Evolutionary conservation across 805 yeast species (phyloP), one percentile per base, ranked within the genome.

Genomic region (Kodamaea laetipori): DNA sequence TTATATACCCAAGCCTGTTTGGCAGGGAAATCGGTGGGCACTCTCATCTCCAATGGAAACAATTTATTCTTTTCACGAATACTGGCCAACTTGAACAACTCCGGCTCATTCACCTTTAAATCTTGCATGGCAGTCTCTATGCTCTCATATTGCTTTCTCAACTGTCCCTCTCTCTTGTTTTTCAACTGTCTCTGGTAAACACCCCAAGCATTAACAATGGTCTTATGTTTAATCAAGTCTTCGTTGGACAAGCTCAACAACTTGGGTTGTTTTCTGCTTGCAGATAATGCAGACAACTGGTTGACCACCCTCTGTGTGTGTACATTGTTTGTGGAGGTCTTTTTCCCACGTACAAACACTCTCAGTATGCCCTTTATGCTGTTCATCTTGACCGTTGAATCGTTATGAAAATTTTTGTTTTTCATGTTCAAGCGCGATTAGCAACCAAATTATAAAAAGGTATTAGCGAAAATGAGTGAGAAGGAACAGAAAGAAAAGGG

Each of bases 11-110:
- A 90, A 13, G 86, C 73, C 47, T 77, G 75, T 56, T 78, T 80
- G 13, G 97, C 86, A 10, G 99, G 99, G 48, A 73, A 87, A 44
- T 90, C 92, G 1, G 95, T 85, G 15, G 99, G 99, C 7, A 87
- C 81, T 58, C 94, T 80, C 62, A 88, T 61, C 57, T 92, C 97
- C 54, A 86, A 67, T 4, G 96, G 92, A 63, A 87, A 90, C 55
- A 89, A 71, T 52, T 78, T 77, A 40, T 73, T 73, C 34, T 63
- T 63, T 52, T 84, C 84, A 39, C 70, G 66, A 23, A 63, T 62
- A 54, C 80, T 82, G 8, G 96, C 95, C 24, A 70, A 71, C 41
- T 72, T 76, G 54, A 72, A 90, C 40, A 92, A 68, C 37, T 66
- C 73, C 0, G 82, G 80, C 47, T 71, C 73, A 6, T 76, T 57